Evolutionary conservation across 2,329 filamentous ascomycete species (phyloP), one percentile per base, ranked within the genome.

Genomic region (Teratosphaeria pseudoeucalypti): DNA sequence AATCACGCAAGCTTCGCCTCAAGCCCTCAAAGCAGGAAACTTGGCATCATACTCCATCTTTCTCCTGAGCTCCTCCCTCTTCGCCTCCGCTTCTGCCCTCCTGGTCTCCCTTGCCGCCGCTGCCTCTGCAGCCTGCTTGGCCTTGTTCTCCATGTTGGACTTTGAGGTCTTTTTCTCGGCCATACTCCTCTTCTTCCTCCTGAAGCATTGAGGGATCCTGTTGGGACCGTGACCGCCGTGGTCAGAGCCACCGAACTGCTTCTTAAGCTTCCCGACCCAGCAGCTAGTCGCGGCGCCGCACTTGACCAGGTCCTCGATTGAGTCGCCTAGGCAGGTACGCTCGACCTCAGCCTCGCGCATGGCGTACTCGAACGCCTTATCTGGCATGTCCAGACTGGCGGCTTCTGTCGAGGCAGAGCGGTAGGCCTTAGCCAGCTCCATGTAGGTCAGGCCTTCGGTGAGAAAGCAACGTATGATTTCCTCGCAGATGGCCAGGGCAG

Each of bases 401-500:
- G 61, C 60, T 47, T 66, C 62, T 23, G 59, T 60, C 5, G 66
- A 63, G 7, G 66, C 65, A 6, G 63, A 53, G 27, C 64, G 66
- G 49, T 68, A 67, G 16, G 67, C 66, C 52, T 62, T 66, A 54
- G 56, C 52, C 2, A 70, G 60, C 56, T 68, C 66, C 16, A 60
- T 52, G 14, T 57, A 60, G 32, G 59, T 37, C 58, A 97, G 80
- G 7, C 92, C 92, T 76, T 97, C 92, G 74, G 96, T 92, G 49
- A 96, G 91, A 7, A 97, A 82, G 53, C 97, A 81, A 43, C 91
- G 88, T 73, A 97, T 96, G 73, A 97, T 56, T 49, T 66, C 61
- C 52, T 65, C 62, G 6, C 43, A 49, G 7, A 49, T 49, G n/a
- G 43, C 43, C 16, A 49, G 43, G 16, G 43, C 43, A n/a, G 43